Percentiles rank a stretch among this genome's conserved stretches.
Evolutionary conservation across 2,329 filamentous ascomycete species (phyloP).

Genomic region (Tolypocladium cylindrosporum): DNA sequence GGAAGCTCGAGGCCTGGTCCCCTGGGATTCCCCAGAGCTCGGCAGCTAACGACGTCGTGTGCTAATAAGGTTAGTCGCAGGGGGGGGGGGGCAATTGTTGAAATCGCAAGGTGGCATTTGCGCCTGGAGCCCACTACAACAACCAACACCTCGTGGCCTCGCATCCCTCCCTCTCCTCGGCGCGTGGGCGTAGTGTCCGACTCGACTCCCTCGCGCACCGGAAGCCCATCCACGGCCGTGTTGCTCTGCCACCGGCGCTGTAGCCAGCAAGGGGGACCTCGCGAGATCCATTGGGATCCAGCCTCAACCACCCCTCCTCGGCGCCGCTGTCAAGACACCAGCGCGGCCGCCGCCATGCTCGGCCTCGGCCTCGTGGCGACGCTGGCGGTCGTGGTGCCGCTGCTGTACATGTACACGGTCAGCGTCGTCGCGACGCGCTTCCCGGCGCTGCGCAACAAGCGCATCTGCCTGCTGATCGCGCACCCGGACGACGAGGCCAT

Average conservation of each 20-base stretch:
- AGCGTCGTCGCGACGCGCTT: constrained; percentile 40
- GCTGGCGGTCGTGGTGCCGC: constrained; percentile 26
- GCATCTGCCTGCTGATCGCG: constrained; percentile 85
- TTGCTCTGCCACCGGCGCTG: neutral
- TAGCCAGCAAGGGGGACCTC: neutral
- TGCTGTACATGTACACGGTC: constrained; percentile 43
- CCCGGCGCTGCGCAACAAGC: constrained; percentile 66
- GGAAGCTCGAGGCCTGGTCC: neutral
- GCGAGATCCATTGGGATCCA: neutral
- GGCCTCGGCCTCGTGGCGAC: constrained; percentile 1
- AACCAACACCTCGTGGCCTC: neutral
- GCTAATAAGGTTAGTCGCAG: neutral
- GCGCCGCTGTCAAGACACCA: neutral
- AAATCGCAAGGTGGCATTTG: constrained; percentile 10
- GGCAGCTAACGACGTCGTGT: neutral
- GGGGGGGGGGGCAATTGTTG: neutral
- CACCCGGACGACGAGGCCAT: constrained; percentile 99
- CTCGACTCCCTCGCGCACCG: neutral
- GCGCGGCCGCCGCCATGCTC: neutral
- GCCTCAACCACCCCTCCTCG: neutral
- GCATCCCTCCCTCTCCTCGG: neutral
- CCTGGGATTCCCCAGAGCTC: neutral
- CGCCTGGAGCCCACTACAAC: neutral
- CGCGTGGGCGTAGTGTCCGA: neutral
- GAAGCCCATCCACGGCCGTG: neutral